These are phyloP conservation scores for Crepidotus variabilis DNA, from an alignment of 768 basidiomycete genomes.

Conservation along the genomic window DNA sequence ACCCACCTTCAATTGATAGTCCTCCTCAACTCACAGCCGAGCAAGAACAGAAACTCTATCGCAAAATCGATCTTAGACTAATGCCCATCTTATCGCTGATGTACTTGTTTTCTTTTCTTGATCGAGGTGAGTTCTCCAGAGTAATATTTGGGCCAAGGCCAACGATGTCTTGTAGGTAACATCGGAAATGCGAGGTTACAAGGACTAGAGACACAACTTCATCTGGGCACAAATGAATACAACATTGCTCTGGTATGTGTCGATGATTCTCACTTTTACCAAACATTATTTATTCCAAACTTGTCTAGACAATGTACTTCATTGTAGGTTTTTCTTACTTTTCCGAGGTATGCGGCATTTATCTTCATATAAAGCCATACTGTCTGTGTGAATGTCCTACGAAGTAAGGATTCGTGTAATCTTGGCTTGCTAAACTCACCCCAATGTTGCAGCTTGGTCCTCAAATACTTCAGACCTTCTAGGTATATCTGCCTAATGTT, in stretches of 20 bases:
- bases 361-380: slow-evolving; percentile 36
- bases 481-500: slow-evolving; percentile 29
- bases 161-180: slow-evolving; percentile 1
- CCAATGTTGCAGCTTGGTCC: slow-evolving; percentile 37
- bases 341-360: background rate
- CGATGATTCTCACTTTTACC: background rate
- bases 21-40: background rate
- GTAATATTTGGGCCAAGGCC: too few relatives aligned
- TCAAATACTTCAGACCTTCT: slow-evolving; percentile 64
- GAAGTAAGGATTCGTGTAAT: slow-evolving; percentile 37
- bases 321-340: slow-evolving; percentile 42
- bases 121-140: slow-evolving; percentile 37
- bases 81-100: slow-evolving; percentile 57
- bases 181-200: slow-evolving; percentile 65
- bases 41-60: slow-evolving; percentile 34
- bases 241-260: slow-evolving; percentile 58
- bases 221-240: slow-evolving; percentile 55
- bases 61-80: slow-evolving; percentile 54
- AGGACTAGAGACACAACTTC: slow-evolving; percentile 53
- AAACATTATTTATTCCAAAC: slow-evolving; percentile 7
- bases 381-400: slow-evolving; percentile 68
- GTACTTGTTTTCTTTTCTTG: slow-evolving; percentile 63
- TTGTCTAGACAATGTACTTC: slow-evolving; percentile 61
- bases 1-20: background rate
- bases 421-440: too few relatives aligned